phyloP scores from a whole-genome alignment of 257 asterid species.

The Nicotiana tomentosiformis region DNA sequence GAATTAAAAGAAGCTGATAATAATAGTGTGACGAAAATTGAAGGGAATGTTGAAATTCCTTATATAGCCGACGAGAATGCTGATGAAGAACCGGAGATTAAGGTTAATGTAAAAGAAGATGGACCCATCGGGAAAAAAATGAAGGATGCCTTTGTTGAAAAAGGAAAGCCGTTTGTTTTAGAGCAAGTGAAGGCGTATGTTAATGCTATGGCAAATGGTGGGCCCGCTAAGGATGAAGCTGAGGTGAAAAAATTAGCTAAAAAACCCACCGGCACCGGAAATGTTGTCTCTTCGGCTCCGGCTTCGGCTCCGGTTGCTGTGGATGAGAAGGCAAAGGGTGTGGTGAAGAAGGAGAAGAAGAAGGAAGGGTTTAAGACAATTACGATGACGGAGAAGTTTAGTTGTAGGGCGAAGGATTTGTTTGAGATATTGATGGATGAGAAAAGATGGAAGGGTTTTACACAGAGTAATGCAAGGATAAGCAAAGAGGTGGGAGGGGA shows the following conservation, averaged over 20 bases:
- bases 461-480: conserved; percentile 89
- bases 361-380: conserved; percentile 92
- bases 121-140: conserved; percentile 65
- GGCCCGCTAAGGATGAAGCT: conserved; percentile 86
- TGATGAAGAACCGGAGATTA: conserved; percentile 78
- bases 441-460: conserved; percentile 95
- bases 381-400: conserved; percentile 79
- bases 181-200: conserved; percentile 65
- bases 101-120: conserved; percentile 60
- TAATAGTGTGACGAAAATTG: conserved; percentile 33
- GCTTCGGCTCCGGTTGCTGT: neutral
- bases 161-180: conserved; percentile 70
- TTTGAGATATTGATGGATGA: conserved; percentile 94
- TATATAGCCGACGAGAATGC: conserved; percentile 93
- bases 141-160: conserved; percentile 69
- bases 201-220: conserved; percentile 67
- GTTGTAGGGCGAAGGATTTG: conserved; percentile 70
- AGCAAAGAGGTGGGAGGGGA: conserved; percentile 85
- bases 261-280: conserved; percentile 12
- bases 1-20: conserved; percentile 65
- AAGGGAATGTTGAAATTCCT: conserved; percentile 75
- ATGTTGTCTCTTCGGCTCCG: neutral
- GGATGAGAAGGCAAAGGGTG: neutral
- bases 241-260: conserved; percentile 52
- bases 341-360: conserved; percentile 41